Conservation (phyloP, 1,139 yeast species). For the Kluyveromyces sp. region DNA sequence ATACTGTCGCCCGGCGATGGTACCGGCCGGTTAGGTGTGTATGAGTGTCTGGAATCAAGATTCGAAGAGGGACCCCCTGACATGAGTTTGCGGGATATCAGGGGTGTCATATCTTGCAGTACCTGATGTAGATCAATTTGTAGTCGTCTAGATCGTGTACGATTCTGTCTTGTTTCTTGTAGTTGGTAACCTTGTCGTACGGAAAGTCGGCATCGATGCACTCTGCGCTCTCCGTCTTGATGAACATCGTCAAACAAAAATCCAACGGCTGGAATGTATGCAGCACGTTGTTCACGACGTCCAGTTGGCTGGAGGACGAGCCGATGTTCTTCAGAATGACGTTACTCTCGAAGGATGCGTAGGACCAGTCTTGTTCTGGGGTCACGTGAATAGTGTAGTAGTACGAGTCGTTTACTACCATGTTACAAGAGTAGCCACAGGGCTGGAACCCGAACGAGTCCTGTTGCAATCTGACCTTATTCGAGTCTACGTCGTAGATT, state of each 20-base stretch:
- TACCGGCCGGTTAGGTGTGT: not conserved
- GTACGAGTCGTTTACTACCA: conserved; percentile 53
- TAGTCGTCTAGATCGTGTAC: conserved; percentile 62
- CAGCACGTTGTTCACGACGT: conserved; percentile 53
- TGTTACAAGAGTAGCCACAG: conserved; percentile 91
- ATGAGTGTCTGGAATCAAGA: too few species aligned
- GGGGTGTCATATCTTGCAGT: conserved; percentile 7
- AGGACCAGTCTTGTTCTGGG: conserved; percentile 91
- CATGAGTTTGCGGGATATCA: not conserved
- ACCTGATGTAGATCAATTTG: conserved; percentile 38
- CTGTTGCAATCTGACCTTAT: conserved; percentile 40
- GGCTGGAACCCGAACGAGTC: conserved; percentile 95
- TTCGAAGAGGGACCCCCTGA: too few species aligned
- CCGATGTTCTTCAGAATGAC: conserved; percentile 42
- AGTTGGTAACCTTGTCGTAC: conserved; percentile 40
- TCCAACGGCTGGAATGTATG: conserved; percentile 65
- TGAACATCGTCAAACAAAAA: conserved; percentile 63
- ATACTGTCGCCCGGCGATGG: not conserved
- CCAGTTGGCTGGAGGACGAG: conserved; percentile 34
- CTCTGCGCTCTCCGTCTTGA: conserved; percentile 17
- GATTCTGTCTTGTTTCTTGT: conserved; percentile 59
- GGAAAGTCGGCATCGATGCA: conserved; percentile 1
- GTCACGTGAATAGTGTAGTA: conserved; percentile 93
- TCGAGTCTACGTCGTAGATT: conserved; percentile 49
- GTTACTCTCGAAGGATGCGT: conserved; percentile 92